Evolutionary conservation across 2,329 filamentous ascomycete species (phyloP).

Genomic region (Tolypocladium inflatum): DNA sequence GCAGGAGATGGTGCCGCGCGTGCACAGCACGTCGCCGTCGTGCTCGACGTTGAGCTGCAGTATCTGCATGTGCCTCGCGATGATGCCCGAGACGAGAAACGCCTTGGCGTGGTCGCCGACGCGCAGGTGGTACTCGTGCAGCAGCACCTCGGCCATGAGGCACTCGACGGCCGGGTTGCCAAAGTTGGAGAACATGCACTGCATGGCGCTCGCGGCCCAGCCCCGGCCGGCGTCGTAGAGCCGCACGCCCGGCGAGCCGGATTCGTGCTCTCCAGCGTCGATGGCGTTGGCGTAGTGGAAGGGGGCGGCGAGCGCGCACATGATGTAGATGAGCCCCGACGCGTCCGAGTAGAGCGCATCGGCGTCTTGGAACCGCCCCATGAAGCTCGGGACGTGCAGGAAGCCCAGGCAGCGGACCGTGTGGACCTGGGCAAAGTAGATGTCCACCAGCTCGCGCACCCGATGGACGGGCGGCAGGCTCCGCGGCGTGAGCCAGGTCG

Average conservation of each 20-base stretch:
- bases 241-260: background rate
- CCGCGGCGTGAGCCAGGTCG: background rate
- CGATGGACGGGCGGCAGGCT: background rate
- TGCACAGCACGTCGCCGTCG: background rate
- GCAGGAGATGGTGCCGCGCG: background rate
- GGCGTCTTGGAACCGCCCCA: background rate
- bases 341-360: background rate
- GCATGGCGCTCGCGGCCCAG: background rate
- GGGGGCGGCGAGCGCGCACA: background rate
- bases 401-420: background rate
- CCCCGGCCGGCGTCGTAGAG: background rate
- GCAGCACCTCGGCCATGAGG: background rate
- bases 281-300: background rate
- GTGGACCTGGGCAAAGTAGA: background rate
- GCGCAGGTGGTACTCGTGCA: background rate
- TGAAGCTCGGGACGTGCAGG: background rate
- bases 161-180: background rate
- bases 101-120: background rate
- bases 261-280: background rate
- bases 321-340: background rate
- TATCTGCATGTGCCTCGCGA: background rate
- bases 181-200: background rate
- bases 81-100: background rate
- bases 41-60: background rate
- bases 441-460: background rate